Evolutionary conservation across 2,329 filamentous ascomycete species (phyloP).

Genomic region (Saccharata proteae): DNA sequence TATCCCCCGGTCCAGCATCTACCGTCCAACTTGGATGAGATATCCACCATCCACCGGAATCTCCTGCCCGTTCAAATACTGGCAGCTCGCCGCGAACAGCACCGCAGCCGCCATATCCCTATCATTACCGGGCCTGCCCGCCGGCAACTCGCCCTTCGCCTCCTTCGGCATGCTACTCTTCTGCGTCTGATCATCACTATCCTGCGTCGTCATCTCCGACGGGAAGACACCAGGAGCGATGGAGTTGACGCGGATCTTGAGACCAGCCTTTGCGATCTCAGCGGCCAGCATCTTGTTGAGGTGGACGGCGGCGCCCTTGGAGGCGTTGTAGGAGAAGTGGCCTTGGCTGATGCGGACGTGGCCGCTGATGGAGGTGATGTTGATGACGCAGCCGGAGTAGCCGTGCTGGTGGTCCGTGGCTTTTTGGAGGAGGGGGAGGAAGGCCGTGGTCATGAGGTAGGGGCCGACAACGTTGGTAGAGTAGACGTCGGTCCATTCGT

Average conservation of each 20-base stretch:
- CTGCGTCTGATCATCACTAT: slow-evolving; percentile 36
- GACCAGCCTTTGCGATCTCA: slow-evolving; percentile 37
- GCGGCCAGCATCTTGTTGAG: slow-evolving; percentile 43
- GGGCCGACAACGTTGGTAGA: slow-evolving; percentile 36
- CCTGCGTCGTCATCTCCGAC: slow-evolving; percentile 44
- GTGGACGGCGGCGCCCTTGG: slow-evolving; percentile 41
- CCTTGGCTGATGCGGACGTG: slow-evolving; percentile 34
- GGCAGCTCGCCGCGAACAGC: slow-evolving; percentile 39
- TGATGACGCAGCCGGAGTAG: slow-evolving; percentile 34
- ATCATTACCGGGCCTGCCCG: slow-evolving; percentile 43
- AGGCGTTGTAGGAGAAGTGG: slow-evolving; percentile 37
- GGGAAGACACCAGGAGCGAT: slow-evolving; percentile 48
- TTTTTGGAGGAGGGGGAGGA: slow-evolving; percentile 34
- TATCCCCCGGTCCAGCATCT: no score
- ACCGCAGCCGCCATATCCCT: slow-evolving; percentile 47
- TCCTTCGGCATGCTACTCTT: slow-evolving; percentile 43
- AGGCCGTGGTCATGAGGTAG: slow-evolving; percentile 35
- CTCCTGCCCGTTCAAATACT: slow-evolving; percentile 37
- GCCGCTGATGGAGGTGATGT: slow-evolving; percentile 34
- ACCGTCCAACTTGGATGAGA: slow-evolving; percentile 22
- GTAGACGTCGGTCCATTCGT: slow-evolving; percentile 35
- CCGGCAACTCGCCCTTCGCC: slow-evolving; percentile 37
- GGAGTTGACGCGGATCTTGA: slow-evolving; percentile 45
- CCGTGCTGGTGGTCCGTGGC: slow-evolving; percentile 29
- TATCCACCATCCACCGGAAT: slow-evolving; percentile 45